A percentile compares a stretch with the other conserved stretches of the same genome.
Evolutionary conservation across 1,284 basidiomycete genomes (phyloP).

Genomic region (Ustilago lituana): DNA sequence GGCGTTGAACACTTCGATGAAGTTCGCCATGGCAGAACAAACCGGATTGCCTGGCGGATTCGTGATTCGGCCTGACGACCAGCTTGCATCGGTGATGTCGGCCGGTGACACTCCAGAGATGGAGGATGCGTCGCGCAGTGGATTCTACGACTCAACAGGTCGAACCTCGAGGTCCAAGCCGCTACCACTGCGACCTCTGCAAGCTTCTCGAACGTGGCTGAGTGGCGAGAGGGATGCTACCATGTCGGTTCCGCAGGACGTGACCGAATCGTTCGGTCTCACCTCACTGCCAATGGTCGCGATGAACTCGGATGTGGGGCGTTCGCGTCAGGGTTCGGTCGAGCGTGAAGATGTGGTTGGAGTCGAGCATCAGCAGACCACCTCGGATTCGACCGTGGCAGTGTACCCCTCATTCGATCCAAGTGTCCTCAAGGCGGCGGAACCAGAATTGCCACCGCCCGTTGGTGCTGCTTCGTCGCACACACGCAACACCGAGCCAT

Average conservation of each 20-base stretch:
- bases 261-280: constrained; percentile 38
- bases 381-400: constrained; percentile 17
- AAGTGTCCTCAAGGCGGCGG: no score
- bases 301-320: background rate
- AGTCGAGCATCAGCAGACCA: no score
- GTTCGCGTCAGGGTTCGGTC: constrained; percentile 4
- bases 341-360: constrained; percentile 1
- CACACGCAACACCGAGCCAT: background rate
- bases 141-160: background rate
- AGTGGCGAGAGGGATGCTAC: constrained; percentile 32
- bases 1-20: constrained; percentile 21
- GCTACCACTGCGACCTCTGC: background rate
- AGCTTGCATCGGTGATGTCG: constrained; percentile 17
- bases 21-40: constrained; percentile 31
- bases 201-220: background rate
- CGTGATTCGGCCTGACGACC: constrained; percentile 33
- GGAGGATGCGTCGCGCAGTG: constrained; percentile 10
- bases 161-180: background rate
- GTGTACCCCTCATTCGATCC: constrained; percentile 33
- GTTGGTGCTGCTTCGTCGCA: no score
- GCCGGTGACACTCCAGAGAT: constrained; percentile 12
- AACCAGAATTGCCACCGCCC: no score
- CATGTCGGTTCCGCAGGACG: constrained; percentile 41
- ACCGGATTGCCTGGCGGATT: constrained; percentile 18
- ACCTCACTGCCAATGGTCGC: constrained; percentile 17